Evolutionary conservation across 2,329 filamentous ascomycete genomes (phyloP), one percentile per base, ranked within the genome.

Genomic region (Periconia digitata): DNA sequence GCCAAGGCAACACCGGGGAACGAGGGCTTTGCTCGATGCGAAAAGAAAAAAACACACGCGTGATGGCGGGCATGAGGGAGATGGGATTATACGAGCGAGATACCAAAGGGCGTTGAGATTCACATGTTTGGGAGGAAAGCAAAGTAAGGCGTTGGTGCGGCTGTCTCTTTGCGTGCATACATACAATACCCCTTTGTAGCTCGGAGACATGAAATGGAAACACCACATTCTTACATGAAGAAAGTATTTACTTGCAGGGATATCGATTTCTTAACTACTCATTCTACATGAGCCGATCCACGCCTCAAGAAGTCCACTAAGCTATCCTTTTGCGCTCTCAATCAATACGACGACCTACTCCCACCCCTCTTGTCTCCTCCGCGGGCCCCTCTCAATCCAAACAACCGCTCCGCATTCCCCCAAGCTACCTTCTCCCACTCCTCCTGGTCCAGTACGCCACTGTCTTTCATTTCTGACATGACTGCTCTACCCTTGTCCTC

Each of bases 401-500:
- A 64, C 46, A 66, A 16, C 15, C 44, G 42, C 58, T 79, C 75
- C 3, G 79, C 79, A 66, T 83, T 84, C 50, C 66, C 67, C 63
- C 74, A 78, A 0, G 72, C 75, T 55, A 83, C 76, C 36, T 63
- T 69, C 39, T 78, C 74, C 55, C 81, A 71, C 45, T 80, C 74
- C 42, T 79, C 74, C 23, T 70, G 62, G 1, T 62, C 74, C 24
- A 85, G 70, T 55, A 83, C 57, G 0, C 75, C 77, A 52, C 79
- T 81, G 38, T 70, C 60, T 47, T 72, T 68, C 36, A 84, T 60
- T 50, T 79, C 76, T 42, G 73, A 58, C 44, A 84, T 67, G 55
- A 79, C 81, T 8, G 64, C 67, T 22, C 71, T 61, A 0, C 80
- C 81, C 49, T 76, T 81, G 41, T 67, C 69, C 37, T 73, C 73